Percentiles rank a stretch among this genome's conserved stretches.
Conservation (phyloP, 1,139 yeast species). For the Zygoascus hellenicus region DNA sequence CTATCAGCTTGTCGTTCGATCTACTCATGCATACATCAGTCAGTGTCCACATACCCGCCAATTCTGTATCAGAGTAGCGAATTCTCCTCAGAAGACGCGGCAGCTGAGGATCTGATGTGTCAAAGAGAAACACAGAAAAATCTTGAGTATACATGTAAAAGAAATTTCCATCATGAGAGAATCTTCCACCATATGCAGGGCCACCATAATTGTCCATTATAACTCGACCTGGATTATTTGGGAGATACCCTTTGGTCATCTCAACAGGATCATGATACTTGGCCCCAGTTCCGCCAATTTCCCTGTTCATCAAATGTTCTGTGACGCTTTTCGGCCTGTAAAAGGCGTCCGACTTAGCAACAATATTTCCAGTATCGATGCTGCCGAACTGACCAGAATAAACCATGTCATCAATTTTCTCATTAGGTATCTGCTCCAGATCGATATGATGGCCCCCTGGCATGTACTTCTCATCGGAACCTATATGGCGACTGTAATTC, state of each 20-base stretch:
- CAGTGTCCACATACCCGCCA: conserved; percentile 28
- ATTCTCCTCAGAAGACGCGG: conserved; percentile 20
- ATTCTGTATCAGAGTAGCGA: conserved; percentile 13
- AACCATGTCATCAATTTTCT: conserved; percentile 10
- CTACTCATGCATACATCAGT: conserved; percentile 28
- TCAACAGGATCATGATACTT: conserved; percentile 12
- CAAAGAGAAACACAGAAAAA: conserved; percentile 25
- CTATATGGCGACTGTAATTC: conserved; percentile 1
- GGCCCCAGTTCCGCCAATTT: conserved; percentile 10
- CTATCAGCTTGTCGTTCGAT: conserved; percentile 20
- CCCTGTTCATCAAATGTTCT: conserved; percentile 13
- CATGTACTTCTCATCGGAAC: neutral
- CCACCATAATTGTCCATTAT: conserved; percentile 17
- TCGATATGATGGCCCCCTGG: conserved; percentile 10
- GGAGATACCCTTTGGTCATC: conserved; percentile 17
- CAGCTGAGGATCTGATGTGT: conserved; percentile 20
- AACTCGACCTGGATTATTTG: conserved; percentile 16
- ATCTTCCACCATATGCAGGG: conserved; percentile 30
- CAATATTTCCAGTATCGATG: conserved; percentile 3
- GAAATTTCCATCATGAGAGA: conserved; percentile 27
- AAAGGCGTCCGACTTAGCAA: conserved; percentile 1
- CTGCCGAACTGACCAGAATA: conserved; percentile 15
- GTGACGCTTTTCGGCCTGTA: conserved; percentile 12
- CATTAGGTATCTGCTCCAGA: conserved; percentile 15
- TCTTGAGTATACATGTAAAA: conserved; percentile 29